phyloP scores from a whole-genome alignment of 2,329 filamentous ascomycete species.

The Verticillium tricorpus region DNA sequence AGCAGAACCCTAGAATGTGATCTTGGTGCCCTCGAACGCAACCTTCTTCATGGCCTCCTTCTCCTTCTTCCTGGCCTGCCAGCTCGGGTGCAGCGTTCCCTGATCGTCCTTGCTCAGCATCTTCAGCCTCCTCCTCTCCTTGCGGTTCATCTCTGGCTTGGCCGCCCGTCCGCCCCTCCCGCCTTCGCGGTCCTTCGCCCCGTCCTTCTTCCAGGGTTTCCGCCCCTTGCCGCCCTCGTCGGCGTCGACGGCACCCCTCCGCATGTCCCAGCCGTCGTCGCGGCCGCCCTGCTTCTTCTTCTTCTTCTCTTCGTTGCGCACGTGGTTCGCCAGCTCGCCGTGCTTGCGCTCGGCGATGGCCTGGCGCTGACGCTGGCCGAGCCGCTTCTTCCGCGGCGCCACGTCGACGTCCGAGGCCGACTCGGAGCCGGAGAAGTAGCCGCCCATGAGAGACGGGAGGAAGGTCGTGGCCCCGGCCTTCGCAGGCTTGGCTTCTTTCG shows the following conservation, averaged over 20 bases:
- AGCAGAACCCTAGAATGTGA: constrained; percentile 20
- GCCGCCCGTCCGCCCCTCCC: neutral
- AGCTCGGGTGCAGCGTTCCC: constrained; percentile 57
- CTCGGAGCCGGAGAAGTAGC: constrained; percentile 75
- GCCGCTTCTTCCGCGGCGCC: constrained; percentile 65
- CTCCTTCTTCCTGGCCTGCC: constrained; percentile 59
- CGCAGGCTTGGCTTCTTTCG: constrained; percentile 24
- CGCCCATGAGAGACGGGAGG: constrained; percentile 71
- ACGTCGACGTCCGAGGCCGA: constrained; percentile 63
- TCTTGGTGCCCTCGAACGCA: constrained; percentile 52
- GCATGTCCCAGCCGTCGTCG: constrained; percentile 54
- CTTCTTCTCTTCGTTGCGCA: constrained; percentile 32
- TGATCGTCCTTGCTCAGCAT: constrained; percentile 38
- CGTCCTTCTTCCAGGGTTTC: constrained; percentile 51
- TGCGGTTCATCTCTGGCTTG: constrained; percentile 16
- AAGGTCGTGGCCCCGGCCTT: constrained; percentile 50
- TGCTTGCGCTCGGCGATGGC: constrained; percentile 79
- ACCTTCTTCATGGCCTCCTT: constrained; percentile 52
- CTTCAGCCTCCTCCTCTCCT: constrained; percentile 20
- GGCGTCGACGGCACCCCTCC: constrained; percentile 47
- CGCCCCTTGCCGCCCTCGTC: constrained; percentile 26
- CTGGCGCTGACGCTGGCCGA: constrained; percentile 73
- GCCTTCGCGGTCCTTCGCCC: constrained; percentile 9
- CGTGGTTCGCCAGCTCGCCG: constrained; percentile 65
- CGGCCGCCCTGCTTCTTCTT: constrained; percentile 27